phyloP scores from a whole-genome alignment of 176 grass and related monocot species.

The Aegilops bicornis region DNA sequence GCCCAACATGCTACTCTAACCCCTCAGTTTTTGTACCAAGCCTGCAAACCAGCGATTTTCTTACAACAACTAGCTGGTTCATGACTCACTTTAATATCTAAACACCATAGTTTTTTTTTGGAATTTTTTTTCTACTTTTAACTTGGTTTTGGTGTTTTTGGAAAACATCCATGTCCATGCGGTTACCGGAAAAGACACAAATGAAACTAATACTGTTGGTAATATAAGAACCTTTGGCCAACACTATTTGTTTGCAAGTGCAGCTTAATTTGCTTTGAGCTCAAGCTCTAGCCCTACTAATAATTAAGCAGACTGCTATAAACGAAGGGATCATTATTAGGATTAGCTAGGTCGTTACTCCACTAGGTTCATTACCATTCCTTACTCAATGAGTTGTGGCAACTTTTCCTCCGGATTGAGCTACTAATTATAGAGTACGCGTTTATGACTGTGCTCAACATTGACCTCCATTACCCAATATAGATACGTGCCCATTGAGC shows the following conservation, averaged over 20 bases:
- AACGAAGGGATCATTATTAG: too few relatives aligned
- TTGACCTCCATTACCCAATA: constrained; percentile 16
- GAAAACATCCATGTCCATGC: too few relatives aligned
- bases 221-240: neutral
- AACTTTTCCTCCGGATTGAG: neutral
- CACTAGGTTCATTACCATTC: too few relatives aligned
- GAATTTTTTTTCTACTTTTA: too few relatives aligned
- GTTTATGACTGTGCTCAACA: constrained; percentile 7
- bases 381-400: neutral
- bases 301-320: too few relatives aligned
- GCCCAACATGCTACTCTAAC: neutral
- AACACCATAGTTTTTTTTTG: neutral
- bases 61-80: too few relatives aligned
- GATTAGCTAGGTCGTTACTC: too few relatives aligned
- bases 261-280: neutral
- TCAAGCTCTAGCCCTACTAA: neutral
- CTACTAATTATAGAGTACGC: neutral
- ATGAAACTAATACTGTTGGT: too few relatives aligned
- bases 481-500: neutral
- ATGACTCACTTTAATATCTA: neutral
- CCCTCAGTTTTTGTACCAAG: neutral
- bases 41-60: neutral
- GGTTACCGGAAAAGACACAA: too few relatives aligned
- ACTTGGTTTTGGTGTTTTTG: too few relatives aligned
- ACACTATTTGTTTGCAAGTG: neutral